These are phyloP conservation scores for Trichosporon inkin DNA, from an alignment of 1,284 basidiomycete genomes.

Conservation along the genomic window DNA sequence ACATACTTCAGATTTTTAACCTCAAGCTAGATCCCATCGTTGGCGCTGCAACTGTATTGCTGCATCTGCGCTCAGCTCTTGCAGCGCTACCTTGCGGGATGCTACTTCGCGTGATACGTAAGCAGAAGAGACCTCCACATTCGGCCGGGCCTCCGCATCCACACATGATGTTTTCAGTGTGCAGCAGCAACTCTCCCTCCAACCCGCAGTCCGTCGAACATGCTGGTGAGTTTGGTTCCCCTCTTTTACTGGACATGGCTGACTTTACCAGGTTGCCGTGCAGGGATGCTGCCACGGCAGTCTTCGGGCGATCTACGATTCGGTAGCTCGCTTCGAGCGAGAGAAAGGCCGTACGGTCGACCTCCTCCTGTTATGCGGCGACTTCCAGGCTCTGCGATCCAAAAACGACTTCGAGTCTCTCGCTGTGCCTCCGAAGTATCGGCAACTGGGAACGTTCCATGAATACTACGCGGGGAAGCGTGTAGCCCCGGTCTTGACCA, in stretches of 20 bases:
- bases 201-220: background rate
- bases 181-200: background rate
- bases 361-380: conserved; percentile 78
- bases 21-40: too few species aligned
- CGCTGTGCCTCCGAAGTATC: conserved; percentile 87
- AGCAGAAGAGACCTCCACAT: background rate
- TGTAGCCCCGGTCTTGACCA: conserved; percentile 77
- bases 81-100: too few species aligned
- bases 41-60: too few species aligned
- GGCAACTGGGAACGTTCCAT: conserved; percentile 74
- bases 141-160: background rate
- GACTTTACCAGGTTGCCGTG: conserved; percentile 65
- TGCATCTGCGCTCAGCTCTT: too few species aligned
- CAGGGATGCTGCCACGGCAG: conserved; percentile 95
- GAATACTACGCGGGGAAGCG: conserved; percentile 85
- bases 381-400: conserved; percentile 86
- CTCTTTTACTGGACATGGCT: background rate
- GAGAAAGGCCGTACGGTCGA: conserved; percentile 67
- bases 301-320: conserved; percentile 79
- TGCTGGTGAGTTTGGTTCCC: background rate
- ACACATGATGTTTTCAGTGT: background rate
- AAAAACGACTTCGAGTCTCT: conserved; percentile 79
- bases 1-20: too few species aligned
- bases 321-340: conserved; percentile 63
- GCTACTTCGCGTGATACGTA: too few species aligned